These are phyloP conservation scores for Capsella rubella DNA, from an alignment of 441 rosid genomes.

Conservation along the genomic window DNA sequence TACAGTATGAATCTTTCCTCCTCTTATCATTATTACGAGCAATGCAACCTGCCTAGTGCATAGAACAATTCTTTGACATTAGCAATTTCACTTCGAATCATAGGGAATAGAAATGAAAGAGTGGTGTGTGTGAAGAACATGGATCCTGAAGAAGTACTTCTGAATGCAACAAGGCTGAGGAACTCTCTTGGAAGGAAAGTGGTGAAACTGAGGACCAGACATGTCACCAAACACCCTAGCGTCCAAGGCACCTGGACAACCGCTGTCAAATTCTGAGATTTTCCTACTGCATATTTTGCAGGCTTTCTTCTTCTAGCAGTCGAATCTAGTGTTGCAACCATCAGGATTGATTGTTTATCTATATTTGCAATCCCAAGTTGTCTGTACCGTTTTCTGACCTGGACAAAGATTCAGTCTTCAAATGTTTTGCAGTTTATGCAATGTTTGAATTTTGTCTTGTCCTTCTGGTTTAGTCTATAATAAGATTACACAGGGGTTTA, in stretches of 20 bases:
- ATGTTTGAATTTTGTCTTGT: conserved; percentile 15
- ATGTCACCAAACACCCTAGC: conserved; percentile 77
- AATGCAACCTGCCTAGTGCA: not conserved
- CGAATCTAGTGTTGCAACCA: conserved; percentile 9
- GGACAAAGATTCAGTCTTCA: conserved; percentile 14
- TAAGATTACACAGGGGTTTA: conserved; percentile 8
- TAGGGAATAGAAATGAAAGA: conserved; percentile 76
- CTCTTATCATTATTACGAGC: not conserved
- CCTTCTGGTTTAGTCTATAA: not conserved
- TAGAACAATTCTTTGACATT: not conserved
- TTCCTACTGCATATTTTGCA: conserved; percentile 2
- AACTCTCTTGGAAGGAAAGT: conserved; percentile 85
- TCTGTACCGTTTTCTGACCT: conserved; percentile 10
- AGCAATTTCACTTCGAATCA: not conserved
- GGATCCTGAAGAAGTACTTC: conserved; percentile 68
- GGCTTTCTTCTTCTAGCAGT: conserved; percentile 19
- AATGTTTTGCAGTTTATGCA: conserved; percentile 24
- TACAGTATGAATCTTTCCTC: conserved; percentile 58
- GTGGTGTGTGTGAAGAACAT: conserved; percentile 70
- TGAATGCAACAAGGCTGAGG: conserved; percentile 76
- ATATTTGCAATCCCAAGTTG: not conserved
- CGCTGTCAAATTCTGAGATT: conserved; percentile 59
- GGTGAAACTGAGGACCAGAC: conserved; percentile 75
- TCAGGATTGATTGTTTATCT: conserved; percentile 3
- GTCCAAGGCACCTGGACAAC: conserved; percentile 97